These are phyloP conservation scores for Lupinus albus DNA, from an alignment of 306 rosid species.

Conservation along the genomic window DNA sequence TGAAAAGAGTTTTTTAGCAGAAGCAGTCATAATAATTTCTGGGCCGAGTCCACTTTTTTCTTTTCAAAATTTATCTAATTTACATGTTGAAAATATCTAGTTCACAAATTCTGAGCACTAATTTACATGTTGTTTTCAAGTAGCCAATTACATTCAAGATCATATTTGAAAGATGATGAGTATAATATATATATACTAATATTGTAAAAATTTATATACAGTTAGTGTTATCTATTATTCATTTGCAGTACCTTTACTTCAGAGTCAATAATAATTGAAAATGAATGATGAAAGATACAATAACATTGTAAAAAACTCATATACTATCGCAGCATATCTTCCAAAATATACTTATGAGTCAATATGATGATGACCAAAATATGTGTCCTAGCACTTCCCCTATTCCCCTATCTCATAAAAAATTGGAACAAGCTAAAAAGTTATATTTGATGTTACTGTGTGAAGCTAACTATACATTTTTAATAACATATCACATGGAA, in stretches of 20 bases:
- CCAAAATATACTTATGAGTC: background rate
- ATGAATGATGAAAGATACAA: too few relatives aligned
- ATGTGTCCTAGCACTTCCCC: background rate
- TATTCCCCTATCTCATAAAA: background rate
- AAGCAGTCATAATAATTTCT: constrained; percentile 6
- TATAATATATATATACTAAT: too few relatives aligned
- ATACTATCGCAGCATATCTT: too few relatives aligned
- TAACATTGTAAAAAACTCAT: too few relatives aligned
- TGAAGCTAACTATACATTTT: background rate
- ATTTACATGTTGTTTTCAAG: constrained; percentile 33
- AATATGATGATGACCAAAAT: constrained; percentile 19
- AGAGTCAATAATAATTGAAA: too few relatives aligned
- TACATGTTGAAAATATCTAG: too few relatives aligned
- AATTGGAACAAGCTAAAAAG: constrained; percentile 6
- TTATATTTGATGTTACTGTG: background rate
- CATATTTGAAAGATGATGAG: too few relatives aligned
- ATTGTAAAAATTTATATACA: too few relatives aligned
- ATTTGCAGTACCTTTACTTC: too few relatives aligned
- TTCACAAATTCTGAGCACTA: constrained; percentile 16
- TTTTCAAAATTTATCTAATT: background rate
- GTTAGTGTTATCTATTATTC: too few relatives aligned
- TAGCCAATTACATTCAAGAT: constrained; percentile 33
- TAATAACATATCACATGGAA: background rate
- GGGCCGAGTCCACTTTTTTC: background rate
- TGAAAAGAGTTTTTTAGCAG: constrained; percentile 5